These are phyloP conservation scores for Penicillium fimorum DNA, from an alignment of 495 filamentous ascomycete genomes.

Conservation along the genomic window DNA sequence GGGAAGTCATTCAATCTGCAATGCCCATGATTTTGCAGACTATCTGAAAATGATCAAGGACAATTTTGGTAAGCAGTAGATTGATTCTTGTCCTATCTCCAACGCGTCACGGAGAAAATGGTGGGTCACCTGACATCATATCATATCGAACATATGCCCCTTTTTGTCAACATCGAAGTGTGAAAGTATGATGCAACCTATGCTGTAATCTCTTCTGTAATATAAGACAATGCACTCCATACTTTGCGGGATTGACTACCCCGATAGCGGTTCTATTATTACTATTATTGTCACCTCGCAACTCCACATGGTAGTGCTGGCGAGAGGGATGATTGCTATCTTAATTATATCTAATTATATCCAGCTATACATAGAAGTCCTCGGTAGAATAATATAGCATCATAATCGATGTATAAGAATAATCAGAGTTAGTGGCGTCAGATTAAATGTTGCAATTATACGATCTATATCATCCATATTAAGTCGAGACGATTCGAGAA, in stretches of 20 bases:
- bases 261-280: background rate
- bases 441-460: background rate
- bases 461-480: background rate
- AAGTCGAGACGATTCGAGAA: background rate
- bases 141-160: background rate
- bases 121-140: constrained; percentile 10
- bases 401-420: background rate
- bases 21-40: constrained; percentile 4
- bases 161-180: background rate
- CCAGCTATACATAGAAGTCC: background rate
- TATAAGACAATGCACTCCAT: background rate
- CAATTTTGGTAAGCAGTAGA: background rate
- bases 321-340: background rate
- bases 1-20: constrained; percentile 5
- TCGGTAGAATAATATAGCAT: background rate
- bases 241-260: background rate
- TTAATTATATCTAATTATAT: background rate
- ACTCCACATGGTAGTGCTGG: background rate
- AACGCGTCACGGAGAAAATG: background rate
- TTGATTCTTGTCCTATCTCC: background rate
- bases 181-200: background rate
- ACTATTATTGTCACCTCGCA: background rate
- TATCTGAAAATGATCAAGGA: background rate
- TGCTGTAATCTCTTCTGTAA: background rate
- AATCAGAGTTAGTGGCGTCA: background rate